phyloP scores from a whole-genome alignment of 176 grass and related monocot genomes.

The Paspalum notatum region DNA sequence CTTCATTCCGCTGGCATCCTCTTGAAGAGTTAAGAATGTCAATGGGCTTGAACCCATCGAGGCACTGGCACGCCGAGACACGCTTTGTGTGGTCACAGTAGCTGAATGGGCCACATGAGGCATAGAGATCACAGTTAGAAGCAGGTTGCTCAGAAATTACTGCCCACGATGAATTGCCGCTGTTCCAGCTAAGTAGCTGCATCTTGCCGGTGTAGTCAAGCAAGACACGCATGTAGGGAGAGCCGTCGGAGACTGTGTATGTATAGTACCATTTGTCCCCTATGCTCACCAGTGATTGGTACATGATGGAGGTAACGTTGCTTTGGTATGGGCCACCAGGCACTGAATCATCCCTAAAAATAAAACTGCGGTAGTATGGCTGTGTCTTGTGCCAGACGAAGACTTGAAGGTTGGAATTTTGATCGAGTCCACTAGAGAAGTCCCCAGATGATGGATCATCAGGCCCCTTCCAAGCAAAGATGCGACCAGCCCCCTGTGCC shows the following conservation, averaged over 20 bases:
- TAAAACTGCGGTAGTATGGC: not conserved
- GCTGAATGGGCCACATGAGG: constrained; percentile 37
- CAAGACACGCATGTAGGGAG: not conserved
- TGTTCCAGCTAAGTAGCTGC: not conserved
- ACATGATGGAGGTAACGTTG: not conserved
- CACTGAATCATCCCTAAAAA: not conserved
- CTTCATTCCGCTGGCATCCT: not conserved
- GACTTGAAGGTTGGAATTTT: not conserved
- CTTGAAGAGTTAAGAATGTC: not conserved
- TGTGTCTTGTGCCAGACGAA: not conserved
- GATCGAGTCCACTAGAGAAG: not conserved
- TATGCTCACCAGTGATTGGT: not conserved
- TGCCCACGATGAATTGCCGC: not conserved
- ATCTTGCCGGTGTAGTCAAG: constrained; percentile 32
- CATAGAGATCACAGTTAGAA: constrained; percentile 22
- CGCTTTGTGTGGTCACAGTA: constrained; percentile 30
- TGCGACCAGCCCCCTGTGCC: not conserved
- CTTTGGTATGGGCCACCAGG: fast-evolving
- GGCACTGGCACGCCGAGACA: constrained; percentile 30
- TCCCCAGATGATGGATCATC: constrained; percentile 38
- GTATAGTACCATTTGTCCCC: not conserved
- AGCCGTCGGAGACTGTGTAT: not conserved
- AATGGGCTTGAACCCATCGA: constrained; percentile 37
- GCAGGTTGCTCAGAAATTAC: not conserved
- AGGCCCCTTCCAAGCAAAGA: constrained; percentile 34